Evolutionary conservation across 2,329 filamentous ascomycete species (phyloP).

Genomic region (Raffaelea ambrosiae): DNA sequence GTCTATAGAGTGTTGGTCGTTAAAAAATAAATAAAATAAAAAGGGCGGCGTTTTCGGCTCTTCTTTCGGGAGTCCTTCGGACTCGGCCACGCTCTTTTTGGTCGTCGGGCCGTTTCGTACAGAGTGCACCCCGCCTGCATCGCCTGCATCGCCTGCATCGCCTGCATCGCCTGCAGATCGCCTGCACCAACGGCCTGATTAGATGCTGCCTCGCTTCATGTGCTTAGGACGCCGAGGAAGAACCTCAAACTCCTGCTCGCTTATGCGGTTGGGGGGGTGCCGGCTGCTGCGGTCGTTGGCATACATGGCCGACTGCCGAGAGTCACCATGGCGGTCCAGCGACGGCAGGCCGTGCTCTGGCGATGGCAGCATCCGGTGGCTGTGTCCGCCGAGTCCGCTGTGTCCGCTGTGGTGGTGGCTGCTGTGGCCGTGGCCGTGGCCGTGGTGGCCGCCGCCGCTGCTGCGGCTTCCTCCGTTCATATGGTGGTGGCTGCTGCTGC

Average conservation of each 20-base stretch:
- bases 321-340: neutral
- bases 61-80: too few relatives aligned
- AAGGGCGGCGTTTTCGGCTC: too few relatives aligned
- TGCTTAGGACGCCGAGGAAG: slow-evolving; percentile 23
- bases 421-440: neutral
- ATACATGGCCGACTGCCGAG: neutral
- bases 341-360: neutral
- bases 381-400: slow-evolving; percentile 8
- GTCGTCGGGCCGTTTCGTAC: neutral
- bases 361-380: neutral
- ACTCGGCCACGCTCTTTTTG: too few relatives aligned
- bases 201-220: slow-evolving; percentile 39
- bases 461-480: too few relatives aligned
- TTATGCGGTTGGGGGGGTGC: slow-evolving; percentile 27
- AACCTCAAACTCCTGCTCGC: slow-evolving; percentile 39
- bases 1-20: too few relatives aligned
- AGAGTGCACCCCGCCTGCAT: too few relatives aligned
- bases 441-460: neutral
- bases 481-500: neutral
- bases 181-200: too few relatives aligned
- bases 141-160: too few relatives aligned
- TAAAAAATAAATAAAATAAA: too few relatives aligned
- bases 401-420: slow-evolving; percentile 26
- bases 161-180: too few relatives aligned
- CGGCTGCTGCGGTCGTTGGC: slow-evolving; percentile 28